phyloP scores from a whole-genome alignment of 2,329 filamentous ascomycete species.

The Fusarium longipes region DNA sequence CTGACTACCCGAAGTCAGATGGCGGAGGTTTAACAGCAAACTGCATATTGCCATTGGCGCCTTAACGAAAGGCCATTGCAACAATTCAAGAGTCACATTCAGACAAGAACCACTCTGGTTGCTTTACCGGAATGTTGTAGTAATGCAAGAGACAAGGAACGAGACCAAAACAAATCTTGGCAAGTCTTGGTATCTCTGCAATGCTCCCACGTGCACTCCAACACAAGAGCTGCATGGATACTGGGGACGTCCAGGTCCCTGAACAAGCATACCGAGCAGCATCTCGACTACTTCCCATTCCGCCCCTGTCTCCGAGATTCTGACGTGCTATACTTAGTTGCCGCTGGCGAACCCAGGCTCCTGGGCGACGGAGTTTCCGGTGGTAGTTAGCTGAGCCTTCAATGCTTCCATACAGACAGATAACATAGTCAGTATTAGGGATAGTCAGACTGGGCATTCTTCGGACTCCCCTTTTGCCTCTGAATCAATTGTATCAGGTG shows the following conservation, averaged over 20 bases:
- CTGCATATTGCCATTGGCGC: background rate
- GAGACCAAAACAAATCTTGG: background rate
- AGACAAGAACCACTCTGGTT: background rate
- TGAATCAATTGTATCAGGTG: background rate
- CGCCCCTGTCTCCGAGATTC: background rate
- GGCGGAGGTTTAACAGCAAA: background rate
- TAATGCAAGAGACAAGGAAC: background rate
- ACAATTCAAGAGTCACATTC: background rate
- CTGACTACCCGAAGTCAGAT: background rate
- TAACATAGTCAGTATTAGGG: background rate
- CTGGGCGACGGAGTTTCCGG: background rate
- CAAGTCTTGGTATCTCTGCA: background rate
- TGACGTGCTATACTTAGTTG: background rate
- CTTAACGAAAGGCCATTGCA: background rate
- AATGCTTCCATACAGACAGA: background rate
- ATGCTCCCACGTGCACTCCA: background rate
- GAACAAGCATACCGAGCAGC: background rate
- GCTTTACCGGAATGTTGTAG: background rate
- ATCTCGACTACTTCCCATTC: background rate
- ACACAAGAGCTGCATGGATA: background rate
- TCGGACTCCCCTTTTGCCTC: constrained; percentile 2
- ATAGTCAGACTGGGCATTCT: background rate
- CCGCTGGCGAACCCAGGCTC: background rate
- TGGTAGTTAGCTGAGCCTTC: background rate
- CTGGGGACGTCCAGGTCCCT: background rate